phyloP scores from a whole-genome alignment of 2,329 filamentous ascomycete genomes.

The Sporothrix pseudoabietina region DNA sequence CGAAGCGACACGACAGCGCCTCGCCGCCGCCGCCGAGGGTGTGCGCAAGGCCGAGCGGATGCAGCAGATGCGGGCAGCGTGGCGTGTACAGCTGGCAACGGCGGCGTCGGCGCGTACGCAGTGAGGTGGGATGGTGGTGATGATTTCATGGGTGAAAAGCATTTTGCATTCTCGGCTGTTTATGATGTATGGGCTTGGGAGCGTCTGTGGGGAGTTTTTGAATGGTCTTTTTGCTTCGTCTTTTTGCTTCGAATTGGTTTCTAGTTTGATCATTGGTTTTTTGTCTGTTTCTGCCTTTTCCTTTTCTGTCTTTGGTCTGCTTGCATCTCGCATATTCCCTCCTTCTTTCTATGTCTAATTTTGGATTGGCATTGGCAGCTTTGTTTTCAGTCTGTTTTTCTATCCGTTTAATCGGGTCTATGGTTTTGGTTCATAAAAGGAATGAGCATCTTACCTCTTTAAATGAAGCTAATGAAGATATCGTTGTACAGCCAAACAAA shows the following conservation, averaged over 20 bases:
- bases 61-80: constrained; percentile 45
- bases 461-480: neutral
- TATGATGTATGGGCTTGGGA: neutral
- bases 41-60: constrained; percentile 50
- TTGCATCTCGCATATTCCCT: neutral
- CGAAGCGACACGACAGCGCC: constrained; percentile 52
- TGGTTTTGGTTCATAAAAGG: neutral
- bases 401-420: neutral
- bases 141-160: neutral
- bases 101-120: neutral
- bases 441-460: neutral
- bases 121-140: neutral
- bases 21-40: constrained; percentile 54
- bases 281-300: neutral
- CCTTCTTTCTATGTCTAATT: neutral
- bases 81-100: constrained; percentile 37
- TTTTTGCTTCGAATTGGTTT: neutral
- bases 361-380: constrained; percentile 12
- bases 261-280: neutral
- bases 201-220: neutral
- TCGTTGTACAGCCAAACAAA: neutral
- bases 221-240: neutral
- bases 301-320: neutral
- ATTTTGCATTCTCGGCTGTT: neutral
- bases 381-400: neutral